These are phyloP conservation scores for Viridothelium virens DNA, from an alignment of 495 filamentous ascomycete genomes.

Conservation along the genomic window DNA sequence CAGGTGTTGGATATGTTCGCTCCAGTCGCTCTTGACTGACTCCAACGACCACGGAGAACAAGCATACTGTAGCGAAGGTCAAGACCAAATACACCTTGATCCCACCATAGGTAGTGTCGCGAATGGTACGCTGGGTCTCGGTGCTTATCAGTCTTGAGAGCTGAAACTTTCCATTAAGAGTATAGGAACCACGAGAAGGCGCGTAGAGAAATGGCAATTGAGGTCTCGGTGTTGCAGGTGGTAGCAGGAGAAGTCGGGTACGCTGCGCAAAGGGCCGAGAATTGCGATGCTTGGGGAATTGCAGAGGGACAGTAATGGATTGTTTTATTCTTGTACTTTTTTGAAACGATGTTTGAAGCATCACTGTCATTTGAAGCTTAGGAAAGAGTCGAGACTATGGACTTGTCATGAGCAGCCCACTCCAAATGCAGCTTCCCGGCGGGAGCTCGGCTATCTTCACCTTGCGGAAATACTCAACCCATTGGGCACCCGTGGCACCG, in stretches of 20 bases:
- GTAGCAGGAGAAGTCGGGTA: constrained; percentile 44
- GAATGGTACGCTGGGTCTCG: constrained; percentile 59
- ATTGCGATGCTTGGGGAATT: background rate
- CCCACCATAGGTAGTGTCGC: constrained; percentile 52
- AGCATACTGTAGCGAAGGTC: background rate
- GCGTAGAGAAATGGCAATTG: constrained; percentile 71
- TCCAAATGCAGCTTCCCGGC: background rate
- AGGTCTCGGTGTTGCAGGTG: constrained; percentile 49
- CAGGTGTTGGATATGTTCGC: constrained; percentile 35
- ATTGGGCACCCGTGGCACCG: background rate
- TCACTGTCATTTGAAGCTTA: background rate
- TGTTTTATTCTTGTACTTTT: too few species aligned
- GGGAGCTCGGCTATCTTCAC: background rate
- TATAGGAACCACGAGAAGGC: constrained; percentile 35
- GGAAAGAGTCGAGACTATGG: background rate
- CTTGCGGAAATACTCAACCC: background rate
- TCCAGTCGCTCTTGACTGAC: constrained; percentile 63
- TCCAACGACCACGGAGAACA: constrained; percentile 47
- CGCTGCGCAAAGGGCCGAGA: constrained; percentile 41
- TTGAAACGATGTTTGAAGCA: background rate
- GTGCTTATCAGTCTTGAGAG: constrained; percentile 69
- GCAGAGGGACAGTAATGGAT: background rate
- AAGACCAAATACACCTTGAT: constrained; percentile 36
- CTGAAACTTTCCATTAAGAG: constrained; percentile 43
- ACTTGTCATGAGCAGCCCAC: too few species aligned